A percentile compares a stretch with the other conserved stretches of the same genome.
These are phyloP conservation scores for Fusarium sororula DNA, from an alignment of 2,329 filamentous ascomycete species.

Conservation along the genomic window DNA sequence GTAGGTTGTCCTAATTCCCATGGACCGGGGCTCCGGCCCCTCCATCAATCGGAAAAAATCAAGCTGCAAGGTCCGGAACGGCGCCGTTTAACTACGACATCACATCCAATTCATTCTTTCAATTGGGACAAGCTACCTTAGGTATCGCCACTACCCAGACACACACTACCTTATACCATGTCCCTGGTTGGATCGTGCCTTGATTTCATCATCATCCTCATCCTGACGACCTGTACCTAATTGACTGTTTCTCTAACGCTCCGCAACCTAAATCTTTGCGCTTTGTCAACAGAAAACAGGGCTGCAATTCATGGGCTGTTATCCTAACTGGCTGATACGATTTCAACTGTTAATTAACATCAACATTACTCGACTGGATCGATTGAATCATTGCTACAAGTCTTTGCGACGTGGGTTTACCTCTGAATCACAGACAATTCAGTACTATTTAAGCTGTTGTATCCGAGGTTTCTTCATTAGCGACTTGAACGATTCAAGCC, in stretches of 20 bases:
- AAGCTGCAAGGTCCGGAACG: slow-evolving; percentile 21
- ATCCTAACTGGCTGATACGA: slow-evolving; percentile 16
- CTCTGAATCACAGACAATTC: background rate
- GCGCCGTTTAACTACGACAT: slow-evolving; percentile 23
- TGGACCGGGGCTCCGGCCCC: slow-evolving; percentile 28
- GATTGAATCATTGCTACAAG: background rate
- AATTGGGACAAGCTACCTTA: slow-evolving; percentile 6
- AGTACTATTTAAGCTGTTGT: background rate
- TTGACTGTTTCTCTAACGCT: background rate
- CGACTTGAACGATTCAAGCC: background rate
- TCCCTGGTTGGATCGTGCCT: background rate
- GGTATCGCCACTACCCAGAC: slow-evolving; percentile 20
- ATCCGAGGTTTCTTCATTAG: background rate
- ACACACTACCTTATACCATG: background rate
- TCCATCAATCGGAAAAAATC: slow-evolving; percentile 30
- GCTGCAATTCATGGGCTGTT: slow-evolving; percentile 16
- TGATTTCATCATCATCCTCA: background rate
- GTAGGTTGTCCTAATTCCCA: slow-evolving; percentile 1
- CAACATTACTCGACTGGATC: background rate
- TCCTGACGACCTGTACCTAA: background rate
- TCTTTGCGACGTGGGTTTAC: background rate
- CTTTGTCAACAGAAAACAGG: slow-evolving; percentile 18
- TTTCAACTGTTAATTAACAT: slow-evolving; percentile 18
- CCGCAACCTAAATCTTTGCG: slow-evolving; percentile 6
- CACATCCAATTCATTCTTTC: slow-evolving; percentile 12